Percentiles rank a stretch among this genome's conserved stretches.
Evolutionary conservation across 352 stramenopile genomes (phyloP).

Genomic region (Pythium phragmitis): DNA sequence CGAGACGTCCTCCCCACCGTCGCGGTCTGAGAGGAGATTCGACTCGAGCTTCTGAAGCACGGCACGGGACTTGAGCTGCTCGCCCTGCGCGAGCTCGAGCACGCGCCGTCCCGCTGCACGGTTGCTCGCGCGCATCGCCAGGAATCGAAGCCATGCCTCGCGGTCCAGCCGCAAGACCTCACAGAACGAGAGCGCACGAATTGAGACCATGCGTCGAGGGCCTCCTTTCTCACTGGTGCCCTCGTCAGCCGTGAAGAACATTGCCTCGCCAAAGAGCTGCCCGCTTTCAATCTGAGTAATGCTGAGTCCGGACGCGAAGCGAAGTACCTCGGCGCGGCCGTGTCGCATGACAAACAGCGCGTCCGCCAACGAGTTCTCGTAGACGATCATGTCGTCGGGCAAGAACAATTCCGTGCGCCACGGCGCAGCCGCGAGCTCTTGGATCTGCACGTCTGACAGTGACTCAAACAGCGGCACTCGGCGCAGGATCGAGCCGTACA

Average conservation of each 20-base stretch:
- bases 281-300: slow-evolving; percentile 24
- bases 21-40: not conserved
- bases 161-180: slow-evolving; percentile 26
- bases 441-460: slow-evolving; percentile 24
- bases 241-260: slow-evolving; percentile 28
- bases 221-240: not conserved
- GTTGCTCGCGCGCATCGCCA: slow-evolving; percentile 21
- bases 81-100: slow-evolving; percentile 21
- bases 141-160: slow-evolving; percentile 23
- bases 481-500: slow-evolving; percentile 27
- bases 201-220: slow-evolving; percentile 23
- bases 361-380: slow-evolving; percentile 24
- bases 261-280: slow-evolving; percentile 29
- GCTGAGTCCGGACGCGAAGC: slow-evolving; percentile 11
- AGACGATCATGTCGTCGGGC: slow-evolving; percentile 32
- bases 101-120: slow-evolving; percentile 11
- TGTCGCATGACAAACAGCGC: slow-evolving; percentile 28
- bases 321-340: slow-evolving; percentile 20
- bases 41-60: slow-evolving; percentile 25
- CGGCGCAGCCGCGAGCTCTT: slow-evolving; percentile 24
- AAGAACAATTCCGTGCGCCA: slow-evolving; percentile 30
- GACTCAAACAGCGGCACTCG: slow-evolving; percentile 27
- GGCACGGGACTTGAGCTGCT: slow-evolving; percentile 21
- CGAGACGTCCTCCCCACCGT: not conserved
- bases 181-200: slow-evolving; percentile 27